phyloP scores from a whole-genome alignment of 257 asterid species.

The Rhazya stricta region DNA sequence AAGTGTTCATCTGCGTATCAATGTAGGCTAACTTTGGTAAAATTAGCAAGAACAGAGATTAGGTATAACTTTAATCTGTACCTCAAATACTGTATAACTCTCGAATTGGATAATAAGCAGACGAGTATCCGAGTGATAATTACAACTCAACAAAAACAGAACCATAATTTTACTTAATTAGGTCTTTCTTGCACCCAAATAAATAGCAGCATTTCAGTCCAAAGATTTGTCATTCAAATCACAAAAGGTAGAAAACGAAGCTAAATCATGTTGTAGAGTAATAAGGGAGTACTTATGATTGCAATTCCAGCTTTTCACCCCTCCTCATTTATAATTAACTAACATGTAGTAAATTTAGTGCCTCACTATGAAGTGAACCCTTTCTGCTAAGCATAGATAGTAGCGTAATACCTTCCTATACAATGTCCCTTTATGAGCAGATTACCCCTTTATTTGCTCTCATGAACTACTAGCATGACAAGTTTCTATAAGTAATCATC shows the following conservation, averaged over 20 bases:
- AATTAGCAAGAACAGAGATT: background rate
- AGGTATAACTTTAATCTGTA: background rate
- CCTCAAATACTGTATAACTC: background rate
- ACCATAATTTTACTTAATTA: background rate
- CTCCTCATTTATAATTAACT: background rate
- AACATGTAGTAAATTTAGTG: background rate
- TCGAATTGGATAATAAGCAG: background rate
- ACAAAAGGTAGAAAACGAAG: background rate
- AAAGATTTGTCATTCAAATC: background rate
- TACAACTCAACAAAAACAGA: background rate
- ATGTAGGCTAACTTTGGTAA: conserved; percentile 4
- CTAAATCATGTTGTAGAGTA: background rate
- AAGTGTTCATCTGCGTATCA: conserved; percentile 40
- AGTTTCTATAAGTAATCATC: background rate
- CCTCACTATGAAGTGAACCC: background rate
- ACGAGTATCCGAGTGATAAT: background rate
- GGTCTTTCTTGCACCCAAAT: background rate
- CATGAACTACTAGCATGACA: background rate
- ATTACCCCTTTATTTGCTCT: background rate
- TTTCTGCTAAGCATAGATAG: background rate
- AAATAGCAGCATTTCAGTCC: background rate
- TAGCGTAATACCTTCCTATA: background rate
- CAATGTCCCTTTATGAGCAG: too few relatives aligned
- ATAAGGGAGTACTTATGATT: background rate
- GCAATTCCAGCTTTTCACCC: background rate